phyloP scores from a whole-genome alignment of 2,329 filamentous ascomycete species.

The Colletotrichum neosansevieriae region DNA sequence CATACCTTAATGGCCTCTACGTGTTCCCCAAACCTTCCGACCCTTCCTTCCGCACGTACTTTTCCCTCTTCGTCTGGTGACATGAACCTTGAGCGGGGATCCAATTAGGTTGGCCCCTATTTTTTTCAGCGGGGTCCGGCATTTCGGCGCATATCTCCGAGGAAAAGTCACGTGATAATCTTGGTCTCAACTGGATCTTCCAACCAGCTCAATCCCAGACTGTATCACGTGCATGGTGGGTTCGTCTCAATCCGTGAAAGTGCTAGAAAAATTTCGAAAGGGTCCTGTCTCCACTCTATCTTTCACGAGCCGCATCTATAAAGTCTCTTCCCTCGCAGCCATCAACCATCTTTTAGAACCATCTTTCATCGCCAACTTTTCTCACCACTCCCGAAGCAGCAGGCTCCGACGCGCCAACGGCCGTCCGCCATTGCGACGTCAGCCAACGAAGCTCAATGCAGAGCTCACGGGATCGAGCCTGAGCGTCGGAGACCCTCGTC shows the following conservation, averaged over 20 bases:
- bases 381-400: background rate
- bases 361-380: slow-evolving; percentile 1
- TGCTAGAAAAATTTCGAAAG: slow-evolving; percentile 28
- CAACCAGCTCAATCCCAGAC: background rate
- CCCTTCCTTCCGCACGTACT: slow-evolving; percentile 6
- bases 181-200: background rate
- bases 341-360: background rate
- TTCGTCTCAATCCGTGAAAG: slow-evolving; percentile 8
- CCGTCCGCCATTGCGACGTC: too few species aligned
- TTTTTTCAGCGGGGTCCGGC: slow-evolving; percentile 19
- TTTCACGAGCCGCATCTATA: slow-evolving; percentile 36
- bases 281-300: slow-evolving; percentile 30
- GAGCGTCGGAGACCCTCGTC: background rate
- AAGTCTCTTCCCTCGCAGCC: slow-evolving; percentile 31
- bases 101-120: slow-evolving; percentile 21
- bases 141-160: slow-evolving; percentile 31
- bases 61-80: slow-evolving; percentile 30
- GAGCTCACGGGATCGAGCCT: background rate
- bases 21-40: slow-evolving; percentile 33
- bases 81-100: slow-evolving; percentile 26
- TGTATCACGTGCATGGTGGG: background rate
- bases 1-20: slow-evolving; percentile 36
- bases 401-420: background rate
- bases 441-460: background rate
- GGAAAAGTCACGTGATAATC: background rate